A percentile compares a stretch with the other conserved stretches of the same genome.
These are phyloP conservation scores for Amanita molliuscula DNA, from an alignment of 768 basidiomycete genomes.

Conservation along the genomic window DNA sequence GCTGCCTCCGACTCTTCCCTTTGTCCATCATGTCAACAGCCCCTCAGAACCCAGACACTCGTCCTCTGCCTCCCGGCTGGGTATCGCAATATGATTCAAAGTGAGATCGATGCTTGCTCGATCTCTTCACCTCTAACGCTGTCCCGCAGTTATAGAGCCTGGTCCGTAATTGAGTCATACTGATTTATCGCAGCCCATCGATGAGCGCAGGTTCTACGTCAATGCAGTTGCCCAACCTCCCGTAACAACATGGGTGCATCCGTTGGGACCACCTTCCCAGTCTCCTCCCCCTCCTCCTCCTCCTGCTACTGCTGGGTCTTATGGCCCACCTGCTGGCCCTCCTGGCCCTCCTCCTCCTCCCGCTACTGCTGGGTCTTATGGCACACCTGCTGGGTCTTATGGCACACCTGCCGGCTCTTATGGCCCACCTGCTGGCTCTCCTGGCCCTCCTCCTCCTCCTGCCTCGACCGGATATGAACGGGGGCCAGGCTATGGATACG, in stretches of 20 bases:
- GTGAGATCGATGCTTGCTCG: slow-evolving; percentile 32
- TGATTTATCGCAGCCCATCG: background rate
- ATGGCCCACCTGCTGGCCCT: slow-evolving; percentile 28
- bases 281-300: slow-evolving; percentile 25
- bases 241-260: slow-evolving; percentile 61
- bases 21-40: slow-evolving; percentile 28
- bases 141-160: slow-evolving; percentile 39
- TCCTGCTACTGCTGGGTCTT: too few species aligned
- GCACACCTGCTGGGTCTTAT: background rate
- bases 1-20: slow-evolving; percentile 8
- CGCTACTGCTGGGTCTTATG: background rate
- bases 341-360: slow-evolving; percentile 27
- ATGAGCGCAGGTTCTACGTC: slow-evolving; percentile 59
- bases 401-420: background rate
- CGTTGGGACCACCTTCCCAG: slow-evolving; percentile 32
- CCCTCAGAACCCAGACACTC: slow-evolving; percentile 46
- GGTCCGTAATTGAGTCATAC: slow-evolving; percentile 26
- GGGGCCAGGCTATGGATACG: too few species aligned
- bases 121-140: slow-evolving; percentile 11
- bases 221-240: slow-evolving; percentile 55
- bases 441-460: slow-evolving; percentile 8
- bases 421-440: slow-evolving; percentile 10
- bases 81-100: slow-evolving; percentile 54
- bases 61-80: slow-evolving; percentile 61
- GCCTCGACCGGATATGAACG: too few species aligned